Base-by-base conservation (phyloP, 768 basidiomycete genomes). In the Trametes cubensis region DNA sequence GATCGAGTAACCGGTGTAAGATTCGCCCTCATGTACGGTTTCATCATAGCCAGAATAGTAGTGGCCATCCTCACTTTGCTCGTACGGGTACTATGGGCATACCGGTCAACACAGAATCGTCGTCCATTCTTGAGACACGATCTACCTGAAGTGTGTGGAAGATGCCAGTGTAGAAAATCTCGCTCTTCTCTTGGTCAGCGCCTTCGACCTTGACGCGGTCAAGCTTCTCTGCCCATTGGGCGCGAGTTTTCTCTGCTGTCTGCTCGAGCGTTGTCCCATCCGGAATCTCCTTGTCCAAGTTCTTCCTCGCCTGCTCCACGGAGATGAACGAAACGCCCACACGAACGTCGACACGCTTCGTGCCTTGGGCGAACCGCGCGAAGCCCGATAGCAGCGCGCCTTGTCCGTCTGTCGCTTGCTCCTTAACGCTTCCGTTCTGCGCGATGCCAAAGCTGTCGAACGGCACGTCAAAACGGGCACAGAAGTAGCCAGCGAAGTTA, bases 21-120 rank as follows among this genome's bases (percentile, higher is more conserved):
- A 90, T n/a, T 77, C 75, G 18, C 87, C 85, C 28, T 80, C 70
- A 51, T 90, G 88, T 0, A 92, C 73, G 6, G 73, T 61, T 54
- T 88, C 83, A 58, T 90, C 86, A 61, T 93, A 92, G 0, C 84
- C 92, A 6, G 90, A 92, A 72, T 88, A 94, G 71, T 93, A 92
- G 7, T 68, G 70, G 4, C 82, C 83, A 41, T 80, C 76, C 70
- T 93, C 91, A 63, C 81, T 77, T 61, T 89, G 83, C 69, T 92
- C 90, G 66, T 87, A 88, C 0, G 92, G 92, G 65, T 90, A 92
- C 84, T 92, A 21, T 6, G 72, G 0, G 34, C 10, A 68, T 17
- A n/a, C 20, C 10, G 6, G 14, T 57, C 23, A 41, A 25, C 54
- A 40, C 23, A 46, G 44, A 25, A 20, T n/a, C 10, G 34, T 34